Evolutionary conservation across 2,329 filamentous ascomycete genomes (phyloP), one percentile per base, ranked within the genome.

Genomic region (Botryotinia globosa): DNA sequence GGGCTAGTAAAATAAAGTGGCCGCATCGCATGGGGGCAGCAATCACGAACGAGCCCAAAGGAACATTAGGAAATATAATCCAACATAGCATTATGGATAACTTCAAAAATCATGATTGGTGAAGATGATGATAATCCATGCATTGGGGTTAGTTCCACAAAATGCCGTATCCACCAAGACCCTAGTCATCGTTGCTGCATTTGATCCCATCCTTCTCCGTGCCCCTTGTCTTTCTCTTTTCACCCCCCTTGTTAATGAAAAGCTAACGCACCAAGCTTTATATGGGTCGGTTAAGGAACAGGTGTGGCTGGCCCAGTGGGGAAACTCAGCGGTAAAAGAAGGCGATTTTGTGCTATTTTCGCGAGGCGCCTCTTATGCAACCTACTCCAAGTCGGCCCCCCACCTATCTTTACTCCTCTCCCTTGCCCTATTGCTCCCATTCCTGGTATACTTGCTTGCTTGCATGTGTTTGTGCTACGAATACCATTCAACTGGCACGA

Each of bases 301-400:
- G 58, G 42, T 67, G 72, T 76, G 75, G 74, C 66, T 69, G 73
- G 75, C 67, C 76, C 76, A 79, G 70, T 79, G 72, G 73, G 76
- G 71, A 73, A 67, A 61, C 45, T 48, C 65, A 62, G 62, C 58
- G 56, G 65, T 71, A 54, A 70, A 42, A 64, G 67, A 68, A 29
- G 65, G 65, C 48, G 37, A 68, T 68, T 56, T 56, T 68, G 39
- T 75, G 74, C 79, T 80, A 80, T 80, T 80, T 79, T 80, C 75
- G 76, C 76, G 75, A 79, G 77, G 79, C 79, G 79, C 79, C 39
- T 62, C 75, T 78, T 73, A 79, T 80, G 77, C 77, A 79, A 74
- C 74, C 71, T 66, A 29, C 72, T 74, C 67, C 74, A 76, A 79
- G n/a, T 76, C 78, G 76, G 76, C 77, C 76, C 77, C 75, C 74